Evolutionary conservation across 2,329 filamentous ascomycete species (phyloP), one percentile per base, ranked within the genome.

Genomic region (Penicillium sp.): DNA sequence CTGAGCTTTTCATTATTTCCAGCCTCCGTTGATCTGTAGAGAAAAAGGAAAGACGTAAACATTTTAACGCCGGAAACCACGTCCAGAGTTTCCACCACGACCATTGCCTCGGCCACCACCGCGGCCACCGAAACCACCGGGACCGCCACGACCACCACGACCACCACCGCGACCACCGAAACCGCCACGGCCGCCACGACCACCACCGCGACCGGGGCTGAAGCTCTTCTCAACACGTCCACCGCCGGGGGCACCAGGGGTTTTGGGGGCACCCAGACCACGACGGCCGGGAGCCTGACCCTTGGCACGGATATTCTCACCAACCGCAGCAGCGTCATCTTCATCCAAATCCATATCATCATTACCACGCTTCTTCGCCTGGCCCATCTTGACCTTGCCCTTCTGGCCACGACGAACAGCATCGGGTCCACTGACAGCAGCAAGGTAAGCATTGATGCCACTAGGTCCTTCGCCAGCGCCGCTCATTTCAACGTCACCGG

Each of bases 371-470:
- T 70, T 65, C 56, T 70, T 66, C 42, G 71, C 63, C 73, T 80
- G 72, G 50, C 80, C 82, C 67, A 87, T 84, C 74, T 85, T 86
- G 58, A 87, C 71, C 65, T 82, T 83, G 11, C 84, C 83, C 64
- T 81, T 81, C 66, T 84, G 82, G 31, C 84, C 83, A 28, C 82
- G 75, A 54, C 81, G 77, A 29, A 83, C 78, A 8, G 83, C 82
- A 65, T 86, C 82, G 21, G 82, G 80, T 19, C 84, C 83, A 51
- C 80, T 82, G 53, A 87, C 82, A 10, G 84, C 84, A 40, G 80
- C 79, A 39, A 86, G 78, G 65, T 87, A 86, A 23, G 84, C 84
- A 64, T 86, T 85, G 68, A 86, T 81, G 34, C 71, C 72, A 52
- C 66, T 66, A 18, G 61, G 62, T 19, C 61, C 65, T 19, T 63